A percentile compares a stretch with the other conserved stretches of the same genome.
phyloP scores from a whole-genome alignment of 345 rosid genomes.

The Hibiscus tridactylites region DNA sequence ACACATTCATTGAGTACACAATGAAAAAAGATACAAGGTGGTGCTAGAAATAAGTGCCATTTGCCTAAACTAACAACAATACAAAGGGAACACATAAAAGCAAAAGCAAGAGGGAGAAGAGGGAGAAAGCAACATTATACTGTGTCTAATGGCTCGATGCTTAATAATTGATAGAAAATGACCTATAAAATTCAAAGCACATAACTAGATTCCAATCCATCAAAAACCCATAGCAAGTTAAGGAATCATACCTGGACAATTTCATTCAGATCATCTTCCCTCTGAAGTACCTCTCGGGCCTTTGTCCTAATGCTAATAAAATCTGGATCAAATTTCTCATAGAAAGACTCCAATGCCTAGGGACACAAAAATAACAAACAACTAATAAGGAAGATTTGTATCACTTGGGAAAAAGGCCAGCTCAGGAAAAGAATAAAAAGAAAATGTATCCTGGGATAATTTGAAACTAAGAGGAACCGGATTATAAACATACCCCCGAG shows the following conservation, averaged over 20 bases:
- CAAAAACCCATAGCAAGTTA: background rate
- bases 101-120: background rate
- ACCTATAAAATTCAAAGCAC: background rate
- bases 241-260: conserved; percentile 78
- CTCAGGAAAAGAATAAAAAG: background rate
- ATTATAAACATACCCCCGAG: conserved; percentile 51
- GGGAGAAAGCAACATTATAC: background rate
- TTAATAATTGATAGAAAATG: background rate
- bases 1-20: background rate
- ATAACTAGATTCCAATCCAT: background rate
- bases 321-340: conserved; percentile 94
- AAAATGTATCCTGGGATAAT: background rate
- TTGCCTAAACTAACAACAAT: background rate
- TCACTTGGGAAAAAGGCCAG: background rate
- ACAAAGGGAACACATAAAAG: background rate
- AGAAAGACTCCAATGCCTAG: conserved; percentile 95
- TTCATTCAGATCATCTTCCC: conserved; percentile 99
- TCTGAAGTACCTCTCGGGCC: conserved; percentile 98
- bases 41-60: background rate
- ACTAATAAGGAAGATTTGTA: background rate
- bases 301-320: conserved; percentile 97
- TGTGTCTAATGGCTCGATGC: background rate
- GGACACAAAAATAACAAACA: conserved; percentile 7
- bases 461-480: background rate
- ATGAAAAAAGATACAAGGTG: too few relatives aligned